Evolutionary conservation across 176 grass and related monocot genomes (phyloP), one percentile per base, ranked within the genome.

Genomic region (Carex scoparia): DNA sequence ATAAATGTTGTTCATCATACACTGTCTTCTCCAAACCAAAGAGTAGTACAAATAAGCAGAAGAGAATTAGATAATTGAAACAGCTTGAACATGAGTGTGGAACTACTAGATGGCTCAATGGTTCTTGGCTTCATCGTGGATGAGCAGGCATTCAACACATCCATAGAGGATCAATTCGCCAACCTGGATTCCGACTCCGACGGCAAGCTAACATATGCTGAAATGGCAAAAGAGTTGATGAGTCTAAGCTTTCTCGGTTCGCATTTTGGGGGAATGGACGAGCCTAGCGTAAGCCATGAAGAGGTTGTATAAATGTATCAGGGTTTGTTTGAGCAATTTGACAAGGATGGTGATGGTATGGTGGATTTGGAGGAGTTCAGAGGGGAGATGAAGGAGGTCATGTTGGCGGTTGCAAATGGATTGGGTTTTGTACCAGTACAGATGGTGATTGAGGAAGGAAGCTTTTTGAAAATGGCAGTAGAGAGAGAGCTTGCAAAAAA

Each of bases 371-470:
- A 92, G 65, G 90, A 97, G 71, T 97, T 91, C 85, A 81, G 88
- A 14, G 90, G 86, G 10, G 94, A 92, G 94, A 94, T 92, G 95
- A 88, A 83, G 84, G 90, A 97, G 89, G 83, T 97, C 67, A 91
- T 97, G 95, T 85, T 97, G 33, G 95, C 89, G 55, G 92, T 97
- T 16, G 92, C 92, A 2, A 84, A 61, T 51, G 95, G 95, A 0
- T 79, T 93, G 53, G 92, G 94, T 1, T 86, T 84, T 67, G 16
- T 94, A 5, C 92, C 92, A 14, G 86, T 94, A 49, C 92, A 94
- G 79, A 94, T 94, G 89, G 89, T 94, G 60, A 80, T 91, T 15
- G 87, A 94, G 79, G 89, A 94, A 55, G 92, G 87, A 79, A 94
- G 92, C 86, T 94, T 94, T 70, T 88, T 94, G 49, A 94, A 91